Evolutionary conservation across 345 rosid species (phyloP).

Genomic region (Linum lewisii): DNA sequence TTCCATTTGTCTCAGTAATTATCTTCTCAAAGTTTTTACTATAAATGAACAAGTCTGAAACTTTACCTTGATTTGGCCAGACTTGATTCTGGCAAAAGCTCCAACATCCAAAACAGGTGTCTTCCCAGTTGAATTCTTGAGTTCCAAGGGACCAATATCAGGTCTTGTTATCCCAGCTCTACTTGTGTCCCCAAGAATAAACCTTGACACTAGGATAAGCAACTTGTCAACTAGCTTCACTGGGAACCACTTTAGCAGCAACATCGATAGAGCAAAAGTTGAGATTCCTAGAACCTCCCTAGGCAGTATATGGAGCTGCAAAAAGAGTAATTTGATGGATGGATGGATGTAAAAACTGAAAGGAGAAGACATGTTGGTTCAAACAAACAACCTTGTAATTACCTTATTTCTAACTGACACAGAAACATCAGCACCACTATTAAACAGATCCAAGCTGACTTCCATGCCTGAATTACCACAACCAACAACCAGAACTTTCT

Average conservation of each 20-base stretch:
- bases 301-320: conserved; percentile 59
- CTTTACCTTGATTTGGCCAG: conserved; percentile 51
- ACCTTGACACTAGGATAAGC: conserved; percentile 35
- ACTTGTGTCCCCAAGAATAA: conserved; percentile 42
- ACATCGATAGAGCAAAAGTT: conserved; percentile 49
- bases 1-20: conserved; percentile 20
- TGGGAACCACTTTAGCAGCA: conserved; percentile 52
- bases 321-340: not conserved
- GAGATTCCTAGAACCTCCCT: conserved; percentile 53
- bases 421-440: conserved; percentile 23
- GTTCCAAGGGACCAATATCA: conserved; percentile 54
- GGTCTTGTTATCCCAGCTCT: conserved; percentile 50
- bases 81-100: conserved; percentile 39
- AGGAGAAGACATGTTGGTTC: too few relatives aligned
- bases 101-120: conserved; percentile 68
- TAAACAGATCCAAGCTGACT: conserved; percentile 71
- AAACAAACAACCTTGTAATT: not conserved
- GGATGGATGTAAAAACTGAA: not conserved
- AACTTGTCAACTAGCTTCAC: conserved; percentile 41
- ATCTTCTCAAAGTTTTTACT: too few relatives aligned
- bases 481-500: conserved; percentile 62
- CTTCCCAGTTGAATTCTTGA: conserved; percentile 47
- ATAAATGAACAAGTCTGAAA: not conserved
- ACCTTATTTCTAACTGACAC: conserved; percentile 16
- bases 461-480: conserved; percentile 97